Base-by-base conservation (phyloP, 1,284 basidiomycete species). In the Hemileia vastatrix region DNA sequence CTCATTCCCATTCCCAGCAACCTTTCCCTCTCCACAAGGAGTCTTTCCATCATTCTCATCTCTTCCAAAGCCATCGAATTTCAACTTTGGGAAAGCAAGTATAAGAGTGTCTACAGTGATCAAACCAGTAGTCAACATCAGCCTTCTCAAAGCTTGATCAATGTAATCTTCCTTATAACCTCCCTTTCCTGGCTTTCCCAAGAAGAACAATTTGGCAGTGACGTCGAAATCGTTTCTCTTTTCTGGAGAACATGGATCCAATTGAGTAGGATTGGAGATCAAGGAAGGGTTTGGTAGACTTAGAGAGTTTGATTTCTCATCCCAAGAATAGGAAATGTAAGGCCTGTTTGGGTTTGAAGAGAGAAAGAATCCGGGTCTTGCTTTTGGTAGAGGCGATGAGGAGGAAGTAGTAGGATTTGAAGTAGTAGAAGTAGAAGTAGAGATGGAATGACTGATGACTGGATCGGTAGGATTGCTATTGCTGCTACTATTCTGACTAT, bases 151-250 rank as follows among this genome's bases (percentile, higher is more conserved):
- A 11, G 70, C 71, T 57, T 72, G 66, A 15, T 71, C 67, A 32
- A 71, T 64, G 49, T 62, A 57, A 2, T 40, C 45, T 13, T 43
- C 47, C 1, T 58, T 50, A 21, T 56, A 48, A 33, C 44, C 32
- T 6, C 48, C 53, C 5, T 51, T 36, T 15, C 51, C 47, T 4
- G 31, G 54, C 23, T 47, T 13, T 8, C 64, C 57, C 49, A 72
- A 66, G 40, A 66, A 70, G 67, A 71, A 72, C 62, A 72, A 68
- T 57, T 72, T 72, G 61, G 68, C 70, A 1, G 70, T 72, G 24
- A 72, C 70, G 52, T 72, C 71, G 57, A 69, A 70, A 3, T 67
- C 65, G 52, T 59, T 65, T 4, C 71, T 31, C n/a, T 54, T 52
- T 23, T 69, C 68, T 1, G 66, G 66, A n/a, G 64, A 63, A 55